phyloP scores from a whole-genome alignment of 345 rosid genomes.

The Isatis tinctoria region DNA sequence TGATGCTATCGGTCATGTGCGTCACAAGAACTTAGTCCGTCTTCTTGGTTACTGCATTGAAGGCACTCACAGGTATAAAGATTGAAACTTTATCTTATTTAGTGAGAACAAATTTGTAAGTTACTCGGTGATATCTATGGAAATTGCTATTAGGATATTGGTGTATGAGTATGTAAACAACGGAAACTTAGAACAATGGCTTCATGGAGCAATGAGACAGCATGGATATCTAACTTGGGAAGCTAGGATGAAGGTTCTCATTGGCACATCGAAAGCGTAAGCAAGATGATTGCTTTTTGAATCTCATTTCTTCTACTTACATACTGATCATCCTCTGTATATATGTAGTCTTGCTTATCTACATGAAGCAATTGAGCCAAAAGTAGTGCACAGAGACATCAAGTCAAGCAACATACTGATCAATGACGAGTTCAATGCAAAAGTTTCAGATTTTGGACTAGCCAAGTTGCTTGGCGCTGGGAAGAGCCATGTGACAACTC shows the following conservation, averaged over 20 bases:
- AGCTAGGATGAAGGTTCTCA: slow-evolving; percentile 73
- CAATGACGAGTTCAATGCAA: slow-evolving; percentile 81
- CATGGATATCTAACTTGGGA: slow-evolving; percentile 86
- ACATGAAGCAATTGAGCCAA: slow-evolving; percentile 98
- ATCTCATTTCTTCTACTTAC: neutral
- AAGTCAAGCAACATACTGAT: slow-evolving; percentile 93
- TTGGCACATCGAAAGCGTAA: slow-evolving; percentile 91
- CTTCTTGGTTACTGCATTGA: slow-evolving; percentile 93
- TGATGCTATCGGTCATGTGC: slow-evolving; percentile 91
- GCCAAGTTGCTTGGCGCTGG: slow-evolving; percentile 97
- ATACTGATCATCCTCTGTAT: neutral
- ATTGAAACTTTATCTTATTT: neutral
- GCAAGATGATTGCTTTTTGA: slow-evolving; percentile 11
- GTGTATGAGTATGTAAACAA: slow-evolving; percentile 89
- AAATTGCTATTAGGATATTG: slow-evolving; percentile 46
- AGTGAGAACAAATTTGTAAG: slow-evolving; percentile 33
- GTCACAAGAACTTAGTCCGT: slow-evolving; percentile 89
- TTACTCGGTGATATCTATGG: slow-evolving; percentile 16
- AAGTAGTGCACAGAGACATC: slow-evolving; percentile 95
- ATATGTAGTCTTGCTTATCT: slow-evolving; percentile 80
- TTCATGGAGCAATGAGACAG: slow-evolving; percentile 70
- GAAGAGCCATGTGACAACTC: slow-evolving; percentile 90
- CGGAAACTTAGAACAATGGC: slow-evolving; percentile 93
- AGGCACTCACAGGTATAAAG: slow-evolving; percentile 80
- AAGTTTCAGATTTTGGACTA: slow-evolving; percentile 92